phyloP scores from a whole-genome alignment of 345 rosid genomes.

The Hypericum perforatum region DNA sequence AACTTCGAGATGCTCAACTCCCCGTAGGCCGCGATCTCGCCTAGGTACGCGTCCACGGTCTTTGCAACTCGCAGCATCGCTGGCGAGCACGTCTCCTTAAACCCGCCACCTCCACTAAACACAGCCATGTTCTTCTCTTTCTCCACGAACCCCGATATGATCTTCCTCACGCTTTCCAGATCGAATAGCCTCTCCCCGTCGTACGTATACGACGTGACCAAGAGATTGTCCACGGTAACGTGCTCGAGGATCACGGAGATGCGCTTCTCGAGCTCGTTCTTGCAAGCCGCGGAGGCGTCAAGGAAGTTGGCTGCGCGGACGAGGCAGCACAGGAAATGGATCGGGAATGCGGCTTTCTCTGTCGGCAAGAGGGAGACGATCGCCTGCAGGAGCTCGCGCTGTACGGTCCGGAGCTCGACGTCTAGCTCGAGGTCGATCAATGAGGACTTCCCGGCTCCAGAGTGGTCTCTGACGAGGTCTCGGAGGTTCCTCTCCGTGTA shows the following conservation, averaged over 20 bases:
- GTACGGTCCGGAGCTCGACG: conserved; percentile 22
- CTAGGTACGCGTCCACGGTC: conserved; percentile 59
- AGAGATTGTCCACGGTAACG: conserved; percentile 63
- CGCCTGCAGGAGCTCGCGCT: conserved; percentile 55
- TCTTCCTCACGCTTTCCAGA: conserved; percentile 72
- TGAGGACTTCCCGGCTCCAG: conserved; percentile 44
- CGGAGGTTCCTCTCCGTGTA: conserved; percentile 76
- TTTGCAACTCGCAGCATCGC: conserved; percentile 60
- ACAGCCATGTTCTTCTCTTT: conserved; percentile 76
- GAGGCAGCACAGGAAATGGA: conserved; percentile 81
- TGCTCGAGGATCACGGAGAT: conserved; percentile 68
- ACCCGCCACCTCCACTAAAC: conserved; percentile 63
- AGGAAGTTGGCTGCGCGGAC: conserved; percentile 76
- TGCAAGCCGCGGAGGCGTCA: conserved; percentile 41
- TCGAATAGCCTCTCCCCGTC: conserved; percentile 76
- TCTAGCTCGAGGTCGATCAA: conserved; percentile 20
- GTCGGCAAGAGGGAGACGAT: conserved; percentile 60
- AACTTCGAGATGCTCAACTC: conserved; percentile 71
- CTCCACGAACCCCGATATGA: conserved; percentile 59
- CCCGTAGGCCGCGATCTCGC: conserved; percentile 54
- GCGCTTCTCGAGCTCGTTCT: conserved; percentile 72
- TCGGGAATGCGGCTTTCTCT: conserved; percentile 59
- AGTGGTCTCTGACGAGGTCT: conserved; percentile 77
- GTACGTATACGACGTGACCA: conserved; percentile 66
- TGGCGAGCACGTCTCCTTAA: conserved; percentile 34